phyloP scores from a whole-genome alignment of 208 protist species.

The Phytomonas francai region DNA sequence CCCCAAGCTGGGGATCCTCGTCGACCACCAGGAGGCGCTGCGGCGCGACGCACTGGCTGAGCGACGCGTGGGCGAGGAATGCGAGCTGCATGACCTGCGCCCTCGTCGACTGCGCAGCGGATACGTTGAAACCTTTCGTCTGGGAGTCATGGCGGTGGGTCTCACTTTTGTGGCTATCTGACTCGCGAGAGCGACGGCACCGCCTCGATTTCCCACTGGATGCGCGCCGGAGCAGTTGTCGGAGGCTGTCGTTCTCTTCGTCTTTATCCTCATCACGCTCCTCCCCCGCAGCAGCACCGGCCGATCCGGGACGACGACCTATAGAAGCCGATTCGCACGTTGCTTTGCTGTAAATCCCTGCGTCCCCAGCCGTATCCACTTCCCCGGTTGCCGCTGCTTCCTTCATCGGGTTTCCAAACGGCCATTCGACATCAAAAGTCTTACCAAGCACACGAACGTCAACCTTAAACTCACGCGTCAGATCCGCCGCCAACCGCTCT shows the following conservation, averaged over 20 bases:
- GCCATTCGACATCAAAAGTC: constrained; percentile 39
- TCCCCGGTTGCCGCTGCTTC: background rate
- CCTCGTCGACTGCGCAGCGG: background rate
- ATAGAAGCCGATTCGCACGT: background rate
- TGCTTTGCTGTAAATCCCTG: background rate
- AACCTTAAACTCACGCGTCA: constrained; percentile 63
- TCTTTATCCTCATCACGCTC: background rate
- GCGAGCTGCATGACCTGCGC: constrained; percentile 22
- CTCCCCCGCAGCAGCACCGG: background rate
- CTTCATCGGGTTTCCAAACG: background rate
- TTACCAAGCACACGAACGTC: constrained; percentile 60
- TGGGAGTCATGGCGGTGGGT: background rate
- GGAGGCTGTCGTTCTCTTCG: background rate
- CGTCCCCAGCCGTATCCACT: background rate
- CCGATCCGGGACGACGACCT: background rate
- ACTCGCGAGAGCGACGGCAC: background rate
- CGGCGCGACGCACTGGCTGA: constrained; percentile 47
- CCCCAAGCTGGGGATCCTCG: constrained; percentile 41
- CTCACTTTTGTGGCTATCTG: background rate
- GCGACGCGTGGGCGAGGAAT: constrained; percentile 59
- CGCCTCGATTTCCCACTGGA: background rate
- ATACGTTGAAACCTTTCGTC: background rate
- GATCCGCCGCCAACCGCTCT: constrained; percentile 27
- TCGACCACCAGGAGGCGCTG: constrained; percentile 52
- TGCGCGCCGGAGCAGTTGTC: background rate